phyloP scores from a whole-genome alignment of 768 basidiomycete species.

The Lepiota venenata region DNA sequence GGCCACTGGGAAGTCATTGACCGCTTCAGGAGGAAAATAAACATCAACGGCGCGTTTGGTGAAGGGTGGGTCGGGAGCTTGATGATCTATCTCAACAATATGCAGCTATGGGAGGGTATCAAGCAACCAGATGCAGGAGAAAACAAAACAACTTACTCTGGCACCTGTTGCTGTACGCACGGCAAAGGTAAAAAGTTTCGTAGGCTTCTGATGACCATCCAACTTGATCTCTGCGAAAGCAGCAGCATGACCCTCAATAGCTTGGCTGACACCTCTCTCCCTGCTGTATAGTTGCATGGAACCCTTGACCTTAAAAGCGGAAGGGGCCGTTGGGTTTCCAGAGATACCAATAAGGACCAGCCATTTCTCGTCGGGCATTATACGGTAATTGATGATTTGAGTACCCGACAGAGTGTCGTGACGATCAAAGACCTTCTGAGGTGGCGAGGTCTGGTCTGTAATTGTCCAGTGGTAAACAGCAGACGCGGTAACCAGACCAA shows the following conservation, averaged over 20 bases:
- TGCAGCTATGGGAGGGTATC: constrained; percentile 63
- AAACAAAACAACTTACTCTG: constrained; percentile 58
- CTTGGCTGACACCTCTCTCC: constrained; percentile 92
- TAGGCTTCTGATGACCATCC: constrained; percentile 81
- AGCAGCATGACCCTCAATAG: constrained; percentile 98
- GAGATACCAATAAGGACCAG: constrained; percentile 94
- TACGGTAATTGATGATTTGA: constrained; percentile 98
- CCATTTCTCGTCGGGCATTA: constrained; percentile 94
- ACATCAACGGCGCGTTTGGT: constrained; percentile 98
- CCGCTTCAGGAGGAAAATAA: constrained; percentile 98
- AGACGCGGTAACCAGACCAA: constrained; percentile 94
- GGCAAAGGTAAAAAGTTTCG: constrained; percentile 93
- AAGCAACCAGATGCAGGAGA: constrained; percentile 7
- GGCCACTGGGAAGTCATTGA: constrained; percentile 98
- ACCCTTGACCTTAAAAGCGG: constrained; percentile 98
- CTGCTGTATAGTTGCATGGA: constrained; percentile 96
- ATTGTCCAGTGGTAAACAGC: constrained; percentile 93
- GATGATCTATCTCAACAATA: constrained; percentile 97
- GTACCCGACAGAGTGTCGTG: constrained; percentile 91
- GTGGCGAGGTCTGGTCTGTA: constrained; percentile 67
- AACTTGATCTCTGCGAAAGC: constrained; percentile 90
- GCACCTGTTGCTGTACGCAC: constrained; percentile 97
- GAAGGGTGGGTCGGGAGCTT: constrained; percentile 88
- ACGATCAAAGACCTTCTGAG: constrained; percentile 94
- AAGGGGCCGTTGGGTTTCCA: constrained; percentile 87